phyloP scores from a whole-genome alignment of 139 green algal genomes.

The Chlamydomonas schloesseri region DNA sequence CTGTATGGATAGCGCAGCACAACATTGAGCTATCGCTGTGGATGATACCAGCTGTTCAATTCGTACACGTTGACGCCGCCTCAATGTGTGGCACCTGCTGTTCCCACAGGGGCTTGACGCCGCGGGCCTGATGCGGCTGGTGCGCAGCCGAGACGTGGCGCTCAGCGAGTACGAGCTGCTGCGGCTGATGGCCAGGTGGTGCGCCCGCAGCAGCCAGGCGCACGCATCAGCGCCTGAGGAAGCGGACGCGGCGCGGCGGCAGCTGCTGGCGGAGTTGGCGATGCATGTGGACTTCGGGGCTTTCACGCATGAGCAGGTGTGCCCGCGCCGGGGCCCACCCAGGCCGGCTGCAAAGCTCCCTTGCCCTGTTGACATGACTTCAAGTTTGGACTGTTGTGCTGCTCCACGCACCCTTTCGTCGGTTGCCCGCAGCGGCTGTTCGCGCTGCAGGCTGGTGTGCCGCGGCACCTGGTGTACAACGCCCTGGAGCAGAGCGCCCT shows the following conservation, averaged over 20 bases:
- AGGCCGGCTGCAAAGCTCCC: too few relatives aligned
- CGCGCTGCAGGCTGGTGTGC: neutral
- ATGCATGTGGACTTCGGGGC: constrained; percentile 14
- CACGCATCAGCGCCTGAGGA: too few relatives aligned
- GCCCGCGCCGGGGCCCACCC: too few relatives aligned
- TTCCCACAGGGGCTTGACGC: constrained; percentile 16
- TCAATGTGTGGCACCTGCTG: too few relatives aligned
- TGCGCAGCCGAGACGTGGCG: neutral
- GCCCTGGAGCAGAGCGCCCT: constrained; percentile 8
- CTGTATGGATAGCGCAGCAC: too few relatives aligned
- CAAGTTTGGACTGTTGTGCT: too few relatives aligned
- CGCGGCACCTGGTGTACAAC: constrained; percentile 1
- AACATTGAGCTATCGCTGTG: too few relatives aligned
- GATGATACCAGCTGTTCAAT: too few relatives aligned
- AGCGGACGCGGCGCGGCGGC: too few relatives aligned
- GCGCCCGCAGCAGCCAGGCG: neutral
- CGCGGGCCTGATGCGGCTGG: constrained; percentile 9
- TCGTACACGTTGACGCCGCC: too few relatives aligned
- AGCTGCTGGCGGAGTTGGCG: constrained; percentile 23
- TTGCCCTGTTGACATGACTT: too few relatives aligned
- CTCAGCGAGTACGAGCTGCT: constrained; percentile 22
- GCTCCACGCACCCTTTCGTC: too few relatives aligned
- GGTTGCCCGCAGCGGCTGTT: constrained; percentile 8
- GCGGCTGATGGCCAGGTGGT: constrained; percentile 12
- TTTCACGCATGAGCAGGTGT: constrained; percentile 1